These are phyloP conservation scores for Setaria italica DNA, from an alignment of 202 grass and related monocot genomes.

Conservation along the genomic window DNA sequence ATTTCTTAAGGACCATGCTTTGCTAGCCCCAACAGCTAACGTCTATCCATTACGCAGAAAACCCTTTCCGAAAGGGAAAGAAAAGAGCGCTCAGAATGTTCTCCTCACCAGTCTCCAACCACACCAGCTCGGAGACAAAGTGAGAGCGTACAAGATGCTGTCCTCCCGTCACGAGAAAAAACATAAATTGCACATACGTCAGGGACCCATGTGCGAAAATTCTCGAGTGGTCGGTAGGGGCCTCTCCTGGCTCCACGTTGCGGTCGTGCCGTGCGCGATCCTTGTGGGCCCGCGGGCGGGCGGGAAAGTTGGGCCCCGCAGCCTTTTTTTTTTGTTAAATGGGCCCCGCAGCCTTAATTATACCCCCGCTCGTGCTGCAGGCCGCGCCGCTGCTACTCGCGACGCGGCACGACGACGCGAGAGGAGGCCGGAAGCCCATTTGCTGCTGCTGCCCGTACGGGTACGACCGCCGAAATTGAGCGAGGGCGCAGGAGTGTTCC, in stretches of 20 bases:
- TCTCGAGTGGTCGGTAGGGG: constrained; percentile 44
- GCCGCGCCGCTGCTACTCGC: constrained; percentile 2
- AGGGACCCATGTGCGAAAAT: constrained; percentile 13
- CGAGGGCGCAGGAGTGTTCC: background rate
- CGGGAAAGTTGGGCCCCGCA: background rate
- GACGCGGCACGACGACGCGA: constrained; percentile 26
- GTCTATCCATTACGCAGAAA: background rate
- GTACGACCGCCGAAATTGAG: constrained; percentile 18
- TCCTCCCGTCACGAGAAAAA: background rate
- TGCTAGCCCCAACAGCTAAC: background rate
- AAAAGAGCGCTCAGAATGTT: background rate
- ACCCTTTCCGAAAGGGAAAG: background rate
- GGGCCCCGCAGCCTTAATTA: background rate
- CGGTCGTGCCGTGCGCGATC: background rate
- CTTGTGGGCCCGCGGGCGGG: background rate
- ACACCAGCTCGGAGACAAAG: background rate
- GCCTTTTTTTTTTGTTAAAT: too few relatives aligned
- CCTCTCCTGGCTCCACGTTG: constrained; percentile 39
- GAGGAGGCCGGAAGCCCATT: background rate
- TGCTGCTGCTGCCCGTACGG: background rate
- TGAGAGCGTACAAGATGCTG: background rate
- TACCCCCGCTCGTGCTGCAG: constrained; percentile 29
- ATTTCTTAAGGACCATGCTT: constrained; percentile 25
- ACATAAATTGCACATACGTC: background rate
- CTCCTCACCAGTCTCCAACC: background rate